Base-by-base conservation (phyloP, 768 basidiomycete species). In the Suillus tomentosus region DNA sequence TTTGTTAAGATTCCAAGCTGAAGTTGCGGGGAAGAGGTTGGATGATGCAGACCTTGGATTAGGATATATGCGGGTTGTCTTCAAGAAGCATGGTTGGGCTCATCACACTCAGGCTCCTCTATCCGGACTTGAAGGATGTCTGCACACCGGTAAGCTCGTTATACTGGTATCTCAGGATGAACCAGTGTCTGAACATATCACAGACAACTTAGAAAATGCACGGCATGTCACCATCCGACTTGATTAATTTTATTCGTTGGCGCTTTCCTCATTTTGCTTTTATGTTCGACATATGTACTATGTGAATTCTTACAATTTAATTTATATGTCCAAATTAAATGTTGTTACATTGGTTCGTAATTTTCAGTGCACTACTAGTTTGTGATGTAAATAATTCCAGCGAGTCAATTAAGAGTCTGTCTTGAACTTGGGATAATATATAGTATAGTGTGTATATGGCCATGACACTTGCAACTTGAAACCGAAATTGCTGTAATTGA, bases 291-390 rank as follows among this genome's bases (percentile, higher is more conserved):
- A 45, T n/a, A 45, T 45, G 43, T 8, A 45, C 43, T n/a, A 45
- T 45, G 43, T 45, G 3, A 2, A 45, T 45, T 45, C 43, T 45
- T 19, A 19, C 6, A 8, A 45, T 45, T n/a, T 45, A 1, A 0
- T n/a, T 45, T 45, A 22, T 47, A n/a, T 47, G 45, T 47, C 45
- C 43, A 45, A 45, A 45, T n/a, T 45, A 45, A n/a, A 45, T 45
- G 43, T 42, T 42, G 17, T 45, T 3, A 8, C 19, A 45, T 45
- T 45, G 19, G 43, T 19, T 45, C 19, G 0, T 45, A 45, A 45
- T 45, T 45, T 45, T 19, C 19, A n/a, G 43, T 8, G 43, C 3
- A 7, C 43, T 45, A 19, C 34, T 36, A 9, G 27, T 27, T 27
- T 8, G 43, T 45, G 43, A 45, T 45, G 43, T 45, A 45, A 45